phyloP scores from a whole-genome alignment of 2,329 filamentous ascomycete species.

The Epichloe sylvatica region DNA sequence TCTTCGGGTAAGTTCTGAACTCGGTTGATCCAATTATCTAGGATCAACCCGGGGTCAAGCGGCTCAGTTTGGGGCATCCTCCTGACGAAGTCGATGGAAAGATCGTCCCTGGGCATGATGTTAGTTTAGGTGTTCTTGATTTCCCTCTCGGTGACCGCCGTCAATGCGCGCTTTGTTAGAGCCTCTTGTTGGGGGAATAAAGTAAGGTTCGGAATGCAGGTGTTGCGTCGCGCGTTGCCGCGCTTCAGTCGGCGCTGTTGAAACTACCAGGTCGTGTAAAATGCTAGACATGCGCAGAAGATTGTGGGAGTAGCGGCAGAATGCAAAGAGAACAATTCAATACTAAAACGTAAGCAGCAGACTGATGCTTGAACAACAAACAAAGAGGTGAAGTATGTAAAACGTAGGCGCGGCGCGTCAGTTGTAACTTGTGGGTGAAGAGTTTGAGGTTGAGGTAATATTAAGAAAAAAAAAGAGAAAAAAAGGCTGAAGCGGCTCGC shows the following conservation, averaged over 20 bases:
- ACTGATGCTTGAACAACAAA: neutral
- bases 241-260: neutral
- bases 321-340: neutral
- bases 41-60: conserved; percentile 52
- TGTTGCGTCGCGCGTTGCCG: neutral
- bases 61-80: conserved; percentile 50
- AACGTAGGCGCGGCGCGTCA: neutral
- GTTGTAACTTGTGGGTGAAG: neutral
- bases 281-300: neutral
- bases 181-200: neutral
- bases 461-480: neutral
- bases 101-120: conserved; percentile 59
- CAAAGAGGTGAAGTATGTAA: neutral
- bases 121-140: conserved; percentile 33
- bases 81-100: conserved; percentile 55
- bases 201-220: neutral
- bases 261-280: neutral
- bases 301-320: neutral
- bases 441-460: neutral
- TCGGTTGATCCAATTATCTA: conserved; percentile 64
- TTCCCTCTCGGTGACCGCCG: neutral
- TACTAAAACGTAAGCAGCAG: neutral
- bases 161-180: neutral
- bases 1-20: conserved; percentile 71
- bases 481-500: neutral